Base-by-base conservation (phyloP, 2,329 filamentous ascomycete genomes). In the Blastomyces parvus region DNA sequence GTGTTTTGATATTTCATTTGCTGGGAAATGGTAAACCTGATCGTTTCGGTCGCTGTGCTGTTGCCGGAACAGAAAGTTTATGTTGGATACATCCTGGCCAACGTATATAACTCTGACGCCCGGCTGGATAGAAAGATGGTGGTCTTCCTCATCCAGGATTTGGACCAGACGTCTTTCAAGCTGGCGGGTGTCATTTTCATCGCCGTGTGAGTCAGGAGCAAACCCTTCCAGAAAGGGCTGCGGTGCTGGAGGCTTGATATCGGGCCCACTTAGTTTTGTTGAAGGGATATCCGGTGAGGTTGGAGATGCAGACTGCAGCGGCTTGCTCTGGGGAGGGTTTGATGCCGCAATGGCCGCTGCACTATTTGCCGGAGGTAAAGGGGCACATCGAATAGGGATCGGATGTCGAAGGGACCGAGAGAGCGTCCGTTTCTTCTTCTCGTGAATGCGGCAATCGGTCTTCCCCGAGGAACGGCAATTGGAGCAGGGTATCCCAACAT, bases 21-120 rank as follows among this genome's bases (percentile, higher is more conserved):
- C 74, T 5, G 77, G 74, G 65, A 78, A 78, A 66, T 79, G 77
- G 62, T 77, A 76, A 67, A 80, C 66, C 66, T 76, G 72, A 53
- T 76, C 74, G 63, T 77, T 74, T 63, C 72, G 72, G 44, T 76
- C 74, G n/a, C 57, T 61, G 69, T 78, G 70, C 64, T 80, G 79
- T 65, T 83, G 81, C 14, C 80, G 79, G 36, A 84, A 78, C 52
- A 84, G 72, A 66, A 83, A 83, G 62, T 82, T 82, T 67, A 84
- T 76, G 64, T 84, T 84, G 42, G 82, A 84, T 64, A 82, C 77
- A 65, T 83, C 81, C 62, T 81, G 80, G 7, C 82, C 82, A 55
- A 84, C 81, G 67, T 82, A 84, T 63, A 81, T 82, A 13, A 81
- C 78, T 30, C 81, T 78, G 19, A 80, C 78, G 2, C 76, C 74